phyloP scores from a whole-genome alignment of 805 yeast genomes.

The Groenewaldozyma tartarivorans region DNA sequence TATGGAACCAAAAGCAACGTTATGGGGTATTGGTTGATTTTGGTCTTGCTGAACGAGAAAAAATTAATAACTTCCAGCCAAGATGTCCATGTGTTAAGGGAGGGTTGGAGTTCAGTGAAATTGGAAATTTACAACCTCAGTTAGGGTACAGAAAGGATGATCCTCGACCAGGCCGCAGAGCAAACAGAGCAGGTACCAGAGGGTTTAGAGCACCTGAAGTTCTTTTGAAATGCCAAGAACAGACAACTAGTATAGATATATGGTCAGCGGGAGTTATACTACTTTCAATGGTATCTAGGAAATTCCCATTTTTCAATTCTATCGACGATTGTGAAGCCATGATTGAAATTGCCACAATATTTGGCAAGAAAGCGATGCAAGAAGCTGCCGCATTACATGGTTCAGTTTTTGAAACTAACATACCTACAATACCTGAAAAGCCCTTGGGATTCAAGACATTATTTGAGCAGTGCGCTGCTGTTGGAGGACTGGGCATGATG shows the following conservation, averaged over 20 bases:
- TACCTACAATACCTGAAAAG: constrained; percentile 40
- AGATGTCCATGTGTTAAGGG: constrained; percentile 13
- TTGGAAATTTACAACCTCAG: constrained; percentile 23
- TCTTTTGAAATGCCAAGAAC: constrained; percentile 74
- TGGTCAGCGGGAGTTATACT: constrained; percentile 93
- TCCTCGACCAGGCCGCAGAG: constrained; percentile 78
- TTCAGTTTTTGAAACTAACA: constrained; percentile 63
- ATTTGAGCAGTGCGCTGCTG: no score
- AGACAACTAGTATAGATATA: constrained; percentile 70
- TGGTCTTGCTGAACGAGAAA: constrained; percentile 65
- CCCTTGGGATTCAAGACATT: constrained; percentile 33
- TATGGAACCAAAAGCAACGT: constrained; percentile 55
- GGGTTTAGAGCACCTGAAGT: constrained; percentile 96
- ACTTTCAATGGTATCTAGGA: constrained; percentile 61
- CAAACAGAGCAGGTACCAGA: constrained; percentile 94
- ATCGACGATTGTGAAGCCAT: constrained; percentile 89
- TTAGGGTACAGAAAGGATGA: constrained; percentile 83
- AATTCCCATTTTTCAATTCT: constrained; percentile 91
- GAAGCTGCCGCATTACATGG: constrained; percentile 82
- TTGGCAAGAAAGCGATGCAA: constrained; percentile 65
- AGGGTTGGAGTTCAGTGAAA: constrained; percentile 9
- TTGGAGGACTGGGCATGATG: no score
- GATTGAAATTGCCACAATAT: constrained; percentile 70
- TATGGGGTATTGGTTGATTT: constrained; percentile 84
- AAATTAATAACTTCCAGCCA: constrained; percentile 26